Conservation (phyloP, 2,329 filamentous ascomycete species). For the Calonectria hawksworthii region DNA sequence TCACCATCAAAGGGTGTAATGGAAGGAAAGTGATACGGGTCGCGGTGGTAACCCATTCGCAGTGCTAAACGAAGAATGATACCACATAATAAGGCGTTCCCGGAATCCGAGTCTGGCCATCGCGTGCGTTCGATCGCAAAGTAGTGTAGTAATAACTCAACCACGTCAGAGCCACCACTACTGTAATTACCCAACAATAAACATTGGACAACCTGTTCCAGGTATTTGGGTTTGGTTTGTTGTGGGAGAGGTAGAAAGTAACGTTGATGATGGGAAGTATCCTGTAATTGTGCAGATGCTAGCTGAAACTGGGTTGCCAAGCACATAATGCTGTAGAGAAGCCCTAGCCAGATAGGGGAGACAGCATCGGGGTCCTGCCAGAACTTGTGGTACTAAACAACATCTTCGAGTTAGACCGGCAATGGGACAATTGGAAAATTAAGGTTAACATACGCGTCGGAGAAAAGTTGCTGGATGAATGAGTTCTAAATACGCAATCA, state of each 20-base stretch:
- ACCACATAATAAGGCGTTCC: neutral
- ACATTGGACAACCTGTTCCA: neutral
- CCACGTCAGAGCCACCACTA: neutral
- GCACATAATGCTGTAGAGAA: slow-evolving; percentile 5
- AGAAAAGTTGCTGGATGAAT: neutral
- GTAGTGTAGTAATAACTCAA: neutral
- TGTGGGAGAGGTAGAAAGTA: neutral
- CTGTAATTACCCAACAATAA: neutral
- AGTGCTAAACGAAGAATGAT: neutral
- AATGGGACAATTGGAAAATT: no score
- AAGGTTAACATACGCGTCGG: no score
- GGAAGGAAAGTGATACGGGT: neutral
- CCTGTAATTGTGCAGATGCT: neutral
- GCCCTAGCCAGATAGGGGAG: neutral
- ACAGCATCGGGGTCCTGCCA: neutral
- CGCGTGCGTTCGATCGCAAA: neutral
- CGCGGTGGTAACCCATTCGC: slow-evolving; percentile 3
- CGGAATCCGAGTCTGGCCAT: neutral
- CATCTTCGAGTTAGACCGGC: neutral
- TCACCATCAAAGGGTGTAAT: neutral
- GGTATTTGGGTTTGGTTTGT: neutral
- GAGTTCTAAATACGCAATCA: neutral
- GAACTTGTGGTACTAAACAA: neutral
- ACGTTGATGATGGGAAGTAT: neutral
- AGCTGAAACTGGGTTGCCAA: neutral